Evolutionary conservation across 2,329 filamentous ascomycete species (phyloP), one percentile per base, ranked within the genome.

Genomic region (Aotearoamyces nothofagi): DNA sequence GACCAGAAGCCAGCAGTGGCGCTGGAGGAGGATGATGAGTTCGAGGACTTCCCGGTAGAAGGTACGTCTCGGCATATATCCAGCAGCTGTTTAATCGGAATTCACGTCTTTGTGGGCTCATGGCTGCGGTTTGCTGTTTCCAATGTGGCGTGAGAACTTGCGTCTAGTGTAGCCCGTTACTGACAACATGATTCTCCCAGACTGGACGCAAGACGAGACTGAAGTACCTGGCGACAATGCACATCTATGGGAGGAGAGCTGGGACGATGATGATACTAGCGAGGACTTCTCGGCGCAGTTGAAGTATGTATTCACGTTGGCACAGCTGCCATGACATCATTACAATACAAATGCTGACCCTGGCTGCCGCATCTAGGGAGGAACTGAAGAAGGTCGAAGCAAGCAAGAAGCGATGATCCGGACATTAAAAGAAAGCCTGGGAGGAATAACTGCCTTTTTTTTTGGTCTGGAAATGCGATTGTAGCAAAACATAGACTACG

Each of bases 191-290:
- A 9, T 23, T 12, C 14, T 27, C 12, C 38, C 44, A 92, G 90
- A 96, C 58, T 98, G 90, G 90, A 66, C 76, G 30, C 76, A 84
- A 54, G 83, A 93, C 50, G 86, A 93, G 50, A 82, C 82, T 36
- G 83, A 94, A 51, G 78, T 76, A 32, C 79, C 78, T 65, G 72
- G 65, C 36, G 71, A 61, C 43, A 76, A 75, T 47, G 70, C 75
- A 53, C 86, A 96, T 60, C 63, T 98, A 31, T 98, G 90, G 90
- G 90, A 98, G 58, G 90, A 98, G 66, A 94, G 84, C 65, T 98
- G 90, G 90, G 90, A 98, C 51, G 90, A 98, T 49, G 87, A 96
- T 53, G 90, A 96, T 57, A 90, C 83, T 41, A 90, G 69, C 46
- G 90, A 98, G 52, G 90, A 98, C 49, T 98, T 98, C 54, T 90